phyloP scores from a whole-genome alignment of 805 yeast genomes.

The Starmerella vitae region DNA sequence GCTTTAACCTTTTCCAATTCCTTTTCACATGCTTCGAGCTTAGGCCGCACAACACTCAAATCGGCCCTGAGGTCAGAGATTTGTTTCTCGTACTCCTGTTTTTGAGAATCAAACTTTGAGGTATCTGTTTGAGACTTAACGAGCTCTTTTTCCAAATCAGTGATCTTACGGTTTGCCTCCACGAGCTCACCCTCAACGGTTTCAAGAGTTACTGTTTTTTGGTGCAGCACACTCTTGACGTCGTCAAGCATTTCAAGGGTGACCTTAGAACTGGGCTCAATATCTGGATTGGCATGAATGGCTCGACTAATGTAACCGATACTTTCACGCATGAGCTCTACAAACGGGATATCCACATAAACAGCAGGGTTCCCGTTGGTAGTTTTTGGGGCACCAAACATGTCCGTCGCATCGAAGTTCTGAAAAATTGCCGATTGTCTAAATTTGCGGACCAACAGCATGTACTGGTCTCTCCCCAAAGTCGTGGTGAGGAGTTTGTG shows the following conservation, averaged over 20 bases:
- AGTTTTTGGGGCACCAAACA: constrained; percentile 45
- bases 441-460: constrained; percentile 58
- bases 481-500: constrained; percentile 50
- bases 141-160: constrained; percentile 23
- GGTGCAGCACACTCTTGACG: constrained; percentile 22
- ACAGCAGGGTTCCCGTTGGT: constrained; percentile 80
- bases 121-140: constrained; percentile 20
- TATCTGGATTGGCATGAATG: constrained; percentile 55
- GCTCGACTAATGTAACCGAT: constrained; percentile 55
- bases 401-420: constrained; percentile 32
- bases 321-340: constrained; percentile 55
- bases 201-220: constrained; percentile 22
- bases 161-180: constrained; percentile 19
- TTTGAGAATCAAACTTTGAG: constrained; percentile 10
- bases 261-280: constrained; percentile 55
- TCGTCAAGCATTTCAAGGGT: constrained; percentile 45
- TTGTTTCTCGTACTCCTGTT: constrained; percentile 7
- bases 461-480: constrained; percentile 71
- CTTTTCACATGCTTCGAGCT: neutral
- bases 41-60: constrained; percentile 1
- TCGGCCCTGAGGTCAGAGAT: constrained; percentile 7
- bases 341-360: constrained; percentile 53
- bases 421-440: constrained; percentile 44
- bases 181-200: constrained; percentile 22
- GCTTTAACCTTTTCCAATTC: neutral